Evolutionary conservation across 208 protist genomes (phyloP).

Genomic region (Trypanosoma cruzi): DNA sequence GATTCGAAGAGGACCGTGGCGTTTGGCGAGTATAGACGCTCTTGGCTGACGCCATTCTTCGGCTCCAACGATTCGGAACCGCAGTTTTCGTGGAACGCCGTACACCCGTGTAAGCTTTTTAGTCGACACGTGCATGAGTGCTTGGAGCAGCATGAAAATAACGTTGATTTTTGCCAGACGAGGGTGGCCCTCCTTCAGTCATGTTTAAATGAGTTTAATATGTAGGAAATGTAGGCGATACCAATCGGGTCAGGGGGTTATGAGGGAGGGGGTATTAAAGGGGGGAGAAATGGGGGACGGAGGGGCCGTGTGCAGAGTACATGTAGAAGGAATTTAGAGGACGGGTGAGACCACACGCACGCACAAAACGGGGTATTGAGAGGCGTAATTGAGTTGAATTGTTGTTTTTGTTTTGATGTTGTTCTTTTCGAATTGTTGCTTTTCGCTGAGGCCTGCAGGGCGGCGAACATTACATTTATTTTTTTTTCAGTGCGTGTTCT

Average conservation of each 20-base stretch:
- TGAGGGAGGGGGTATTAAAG: not conserved
- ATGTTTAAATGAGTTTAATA: slow-evolving; percentile 71
- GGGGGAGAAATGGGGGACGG: not conserved
- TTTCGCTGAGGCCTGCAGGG: not conserved
- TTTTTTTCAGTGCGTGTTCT: not conserved
- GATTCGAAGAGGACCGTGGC: slow-evolving; percentile 35
- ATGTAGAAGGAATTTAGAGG: not conserved
- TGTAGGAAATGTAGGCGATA: slow-evolving; percentile 21
- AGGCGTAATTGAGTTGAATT: not conserved
- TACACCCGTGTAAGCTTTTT: slow-evolving; percentile 67
- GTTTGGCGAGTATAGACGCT: slow-evolving; percentile 55
- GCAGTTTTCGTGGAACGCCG: slow-evolving; percentile 14
- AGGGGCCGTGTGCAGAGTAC: not conserved
- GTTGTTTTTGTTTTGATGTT: not conserved
- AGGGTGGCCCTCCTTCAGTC: slow-evolving; percentile 62
- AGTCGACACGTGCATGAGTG: slow-evolving; percentile 68
- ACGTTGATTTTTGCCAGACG: slow-evolving; percentile 69
- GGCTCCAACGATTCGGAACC: slow-evolving; percentile 66
- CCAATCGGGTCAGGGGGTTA: not conserved
- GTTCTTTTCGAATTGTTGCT: not conserved
- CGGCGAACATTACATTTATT: not conserved
- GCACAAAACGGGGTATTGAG: not conserved
- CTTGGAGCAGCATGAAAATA: slow-evolving; percentile 59
- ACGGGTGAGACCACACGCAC: not conserved
- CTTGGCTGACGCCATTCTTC: slow-evolving; percentile 78